A percentile compares a stretch with the other conserved stretches of the same genome.
Evolutionary conservation across 768 basidiomycete genomes (phyloP).

Genomic region (Cyclocybe cylindracea): DNA sequence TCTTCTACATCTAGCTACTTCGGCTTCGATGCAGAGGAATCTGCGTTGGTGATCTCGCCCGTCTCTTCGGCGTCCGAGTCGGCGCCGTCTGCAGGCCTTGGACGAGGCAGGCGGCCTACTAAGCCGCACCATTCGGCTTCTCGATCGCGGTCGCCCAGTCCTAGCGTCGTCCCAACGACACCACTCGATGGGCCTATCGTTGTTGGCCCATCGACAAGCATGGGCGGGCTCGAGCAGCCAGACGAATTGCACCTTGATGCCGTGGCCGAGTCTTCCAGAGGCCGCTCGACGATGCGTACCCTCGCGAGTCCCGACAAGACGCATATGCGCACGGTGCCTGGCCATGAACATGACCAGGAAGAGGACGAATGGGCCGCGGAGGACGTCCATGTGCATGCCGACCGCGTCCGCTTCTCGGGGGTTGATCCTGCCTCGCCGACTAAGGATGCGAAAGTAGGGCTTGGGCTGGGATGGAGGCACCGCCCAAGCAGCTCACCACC

Average conservation of each 20-base stretch:
- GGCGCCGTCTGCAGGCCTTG: slow-evolving; percentile 26
- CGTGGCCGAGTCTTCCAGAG: slow-evolving; percentile 4
- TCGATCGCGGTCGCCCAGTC: slow-evolving; percentile 52
- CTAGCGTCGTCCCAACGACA: slow-evolving; percentile 45
- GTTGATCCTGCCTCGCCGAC: background rate
- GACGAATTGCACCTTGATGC: slow-evolving; percentile 26
- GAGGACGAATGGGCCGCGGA: slow-evolving; percentile 4
- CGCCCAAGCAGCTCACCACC: slow-evolving; percentile 17
- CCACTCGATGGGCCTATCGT: slow-evolving; percentile 35
- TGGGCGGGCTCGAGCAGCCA: slow-evolving; percentile 23
- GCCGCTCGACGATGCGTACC: slow-evolving; percentile 4
- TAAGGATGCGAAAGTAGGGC: background rate
- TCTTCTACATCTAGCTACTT: slow-evolving; percentile 1
- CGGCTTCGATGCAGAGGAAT: slow-evolving; percentile 13
- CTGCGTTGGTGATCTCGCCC: slow-evolving; percentile 24
- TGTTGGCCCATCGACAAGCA: slow-evolving; percentile 14
- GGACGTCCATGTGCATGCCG: background rate
- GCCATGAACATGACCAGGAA: background rate
- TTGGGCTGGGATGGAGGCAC: slow-evolving; percentile 6
- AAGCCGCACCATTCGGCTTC: slow-evolving; percentile 26
- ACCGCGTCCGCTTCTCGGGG: background rate
- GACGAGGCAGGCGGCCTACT: slow-evolving; percentile 34
- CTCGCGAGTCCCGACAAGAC: background rate
- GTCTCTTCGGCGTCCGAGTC: slow-evolving; percentile 19
- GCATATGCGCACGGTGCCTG: background rate